Conservation (phyloP, 768 basidiomycete species). For the Amanita subjunquillea region DNA sequence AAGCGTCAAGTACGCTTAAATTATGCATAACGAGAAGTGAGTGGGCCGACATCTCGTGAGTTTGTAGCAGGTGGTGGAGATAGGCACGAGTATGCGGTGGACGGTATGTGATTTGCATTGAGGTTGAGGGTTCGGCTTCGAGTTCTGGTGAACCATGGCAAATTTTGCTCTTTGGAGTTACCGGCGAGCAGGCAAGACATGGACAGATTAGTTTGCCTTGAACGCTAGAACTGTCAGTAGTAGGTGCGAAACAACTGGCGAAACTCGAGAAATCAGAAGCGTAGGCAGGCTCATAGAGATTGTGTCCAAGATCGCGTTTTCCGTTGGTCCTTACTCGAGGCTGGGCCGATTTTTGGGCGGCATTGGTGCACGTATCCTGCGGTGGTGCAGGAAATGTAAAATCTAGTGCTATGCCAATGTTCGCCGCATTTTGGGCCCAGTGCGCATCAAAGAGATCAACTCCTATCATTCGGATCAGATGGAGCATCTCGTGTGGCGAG, state of each 20-base stretch:
- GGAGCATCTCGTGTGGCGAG: slow-evolving; percentile 71
- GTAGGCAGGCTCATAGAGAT: slow-evolving; percentile 54
- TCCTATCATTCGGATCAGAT: slow-evolving; percentile 52
- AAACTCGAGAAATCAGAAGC: slow-evolving; percentile 50
- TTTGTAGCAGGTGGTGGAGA: slow-evolving; percentile 75
- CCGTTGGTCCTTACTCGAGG: slow-evolving; percentile 8
- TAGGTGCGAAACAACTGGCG: slow-evolving; percentile 24
- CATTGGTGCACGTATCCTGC: not conserved
- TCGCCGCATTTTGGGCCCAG: slow-evolving; percentile 63
- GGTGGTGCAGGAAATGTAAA: slow-evolving; percentile 55
- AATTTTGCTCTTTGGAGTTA: slow-evolving; percentile 20
- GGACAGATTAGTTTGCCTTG: slow-evolving; percentile 21
- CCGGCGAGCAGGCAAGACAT: slow-evolving; percentile 50
- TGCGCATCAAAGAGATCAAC: slow-evolving; percentile 67
- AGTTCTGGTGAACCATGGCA: slow-evolving; percentile 37
- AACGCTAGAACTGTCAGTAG: slow-evolving; percentile 6
- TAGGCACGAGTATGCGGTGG: slow-evolving; percentile 49
- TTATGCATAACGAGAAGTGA: slow-evolving; percentile 70
- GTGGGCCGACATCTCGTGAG: slow-evolving; percentile 88
- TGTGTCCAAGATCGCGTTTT: slow-evolving; percentile 51
- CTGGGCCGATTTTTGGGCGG: not conserved
- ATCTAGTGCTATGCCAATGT: slow-evolving; percentile 67
- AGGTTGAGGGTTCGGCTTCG: slow-evolving; percentile 8
- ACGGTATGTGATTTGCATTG: slow-evolving; percentile 8
- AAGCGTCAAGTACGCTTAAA: slow-evolving; percentile 50